phyloP scores from a whole-genome alignment of 768 basidiomycete species.

The Nidularia pulvinata region DNA sequence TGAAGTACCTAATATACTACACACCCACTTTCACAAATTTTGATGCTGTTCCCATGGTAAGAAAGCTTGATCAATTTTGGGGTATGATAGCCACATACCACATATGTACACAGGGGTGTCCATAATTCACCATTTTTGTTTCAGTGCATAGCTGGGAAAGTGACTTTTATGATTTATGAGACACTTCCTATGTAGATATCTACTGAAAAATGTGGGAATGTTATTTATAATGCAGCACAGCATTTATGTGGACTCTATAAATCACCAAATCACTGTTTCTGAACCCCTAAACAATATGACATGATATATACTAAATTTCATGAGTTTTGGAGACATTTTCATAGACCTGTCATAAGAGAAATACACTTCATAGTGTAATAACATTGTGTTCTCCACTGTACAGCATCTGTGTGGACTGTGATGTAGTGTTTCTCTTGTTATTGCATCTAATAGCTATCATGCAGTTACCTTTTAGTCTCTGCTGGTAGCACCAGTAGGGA shows the following conservation, averaged over 20 bases:
- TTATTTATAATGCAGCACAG: neutral
- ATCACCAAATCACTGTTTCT: slow-evolving; percentile 13
- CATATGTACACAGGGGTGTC: too few relatives aligned
- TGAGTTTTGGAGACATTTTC: slow-evolving; percentile 20
- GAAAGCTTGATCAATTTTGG: too few relatives aligned
- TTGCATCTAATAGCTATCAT: slow-evolving; percentile 12
- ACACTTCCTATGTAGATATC: neutral
- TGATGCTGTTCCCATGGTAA: too few relatives aligned
- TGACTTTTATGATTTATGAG: slow-evolving; percentile 14
- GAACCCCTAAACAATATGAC: slow-evolving; percentile 6
- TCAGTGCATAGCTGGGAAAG: neutral
- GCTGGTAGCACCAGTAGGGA: too few relatives aligned
- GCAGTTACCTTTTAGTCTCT: slow-evolving; percentile 9
- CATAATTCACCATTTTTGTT: too few relatives aligned
- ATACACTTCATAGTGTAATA: too few relatives aligned
- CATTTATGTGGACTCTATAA: neutral
- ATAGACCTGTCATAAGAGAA: slow-evolving; percentile 21
- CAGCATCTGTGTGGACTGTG: slow-evolving; percentile 6
- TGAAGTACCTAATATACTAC: too few relatives aligned
- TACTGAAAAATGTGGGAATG: slow-evolving; percentile 1
- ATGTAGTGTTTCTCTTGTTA: slow-evolving; percentile 22
- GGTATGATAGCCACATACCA: too few relatives aligned
- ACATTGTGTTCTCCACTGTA: neutral
- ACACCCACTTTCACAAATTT: too few relatives aligned
- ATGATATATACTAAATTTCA: slow-evolving; percentile 10